Base-by-base conservation (phyloP, 331 rosid species). In the Erythrophleum ivorense region DNA sequence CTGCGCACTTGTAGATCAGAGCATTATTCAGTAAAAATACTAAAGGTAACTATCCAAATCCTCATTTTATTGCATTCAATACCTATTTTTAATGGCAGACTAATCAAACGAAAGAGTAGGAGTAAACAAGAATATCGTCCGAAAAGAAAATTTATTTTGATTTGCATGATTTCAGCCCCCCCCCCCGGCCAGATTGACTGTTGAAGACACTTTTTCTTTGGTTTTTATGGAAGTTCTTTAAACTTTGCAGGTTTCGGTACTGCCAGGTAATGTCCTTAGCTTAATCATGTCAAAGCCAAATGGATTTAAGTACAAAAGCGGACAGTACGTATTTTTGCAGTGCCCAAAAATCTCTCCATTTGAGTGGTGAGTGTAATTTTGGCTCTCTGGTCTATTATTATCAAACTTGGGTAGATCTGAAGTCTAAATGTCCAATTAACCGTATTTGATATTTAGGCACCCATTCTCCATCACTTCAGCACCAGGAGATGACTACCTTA, bases 391-490 rank as follows among this genome's bases (percentile, higher is more conserved):
- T 24, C 18, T 43, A 80, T 71, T 48, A 12, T 72, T 64, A 68
- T 59, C 45, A 71, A 67, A 21, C 18, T 24, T 14, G 14, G 18
- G 2, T 29, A 60, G n/a, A 58, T 58, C 36, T 60, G 5, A 3
- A 9, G n/a, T 8, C 1, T 31, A 11, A n/a, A 68, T 24, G 77
- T 75, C 79, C 57, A 72, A 71, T 66, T 78, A 29, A 43, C 38
- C 15, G 24, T 73, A 9, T 70, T 21, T 80, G 21, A 24, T 53
- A 64, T 83, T 50, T 81, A 95, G 97, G 98, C 98, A 95, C 77
- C 98, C 98, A 38, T 95, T 95, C 76, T 95, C 97, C 36, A 89
- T 95, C 68, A 95, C 98, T 82, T 93, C 98, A 46, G 98, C 97
- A 7, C 94, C 97, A 50, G 95, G 95, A 50, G 98, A 95, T 69